These are phyloP conservation scores for Sideroxylon spinosum DNA, from an alignment of 179 eudicot species.

Conservation along the genomic window DNA sequence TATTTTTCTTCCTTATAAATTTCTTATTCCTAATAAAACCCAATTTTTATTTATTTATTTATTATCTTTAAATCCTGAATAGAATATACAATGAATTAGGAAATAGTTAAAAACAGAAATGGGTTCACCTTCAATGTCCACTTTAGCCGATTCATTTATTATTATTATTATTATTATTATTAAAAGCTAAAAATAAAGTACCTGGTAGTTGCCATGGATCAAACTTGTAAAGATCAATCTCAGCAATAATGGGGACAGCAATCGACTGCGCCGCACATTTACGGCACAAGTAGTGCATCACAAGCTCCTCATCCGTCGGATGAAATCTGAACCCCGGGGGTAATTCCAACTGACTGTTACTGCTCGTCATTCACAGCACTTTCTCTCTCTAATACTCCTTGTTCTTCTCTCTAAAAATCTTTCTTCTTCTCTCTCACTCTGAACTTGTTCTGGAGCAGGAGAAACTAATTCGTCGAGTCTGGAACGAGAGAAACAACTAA, in stretches of 20 bases:
- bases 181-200: constrained; percentile 14
- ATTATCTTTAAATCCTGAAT: too few species aligned
- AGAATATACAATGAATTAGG: too few species aligned
- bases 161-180: too few species aligned
- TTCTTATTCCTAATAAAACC: not conserved
- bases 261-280: constrained; percentile 52
- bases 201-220: constrained; percentile 90
- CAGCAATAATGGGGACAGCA: constrained; percentile 60
- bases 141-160: too few species aligned
- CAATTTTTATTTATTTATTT: not conserved
- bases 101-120: not conserved
- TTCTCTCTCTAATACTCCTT: not conserved
- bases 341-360: constrained; percentile 30
- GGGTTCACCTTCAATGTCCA: too few species aligned
- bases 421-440: not conserved
- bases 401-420: not conserved
- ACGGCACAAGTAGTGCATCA: constrained; percentile 53
- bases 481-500: not conserved
- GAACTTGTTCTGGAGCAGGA: not conserved
- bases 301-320: constrained; percentile 77
- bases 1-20: too few species aligned
- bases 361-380: constrained; percentile 20
- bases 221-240: constrained; percentile 73
- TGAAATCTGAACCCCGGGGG: constrained; percentile 79
- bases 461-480: not conserved